phyloP scores from a whole-genome alignment of 768 basidiomycete species.

The Boletus rubroflammeus region DNA sequence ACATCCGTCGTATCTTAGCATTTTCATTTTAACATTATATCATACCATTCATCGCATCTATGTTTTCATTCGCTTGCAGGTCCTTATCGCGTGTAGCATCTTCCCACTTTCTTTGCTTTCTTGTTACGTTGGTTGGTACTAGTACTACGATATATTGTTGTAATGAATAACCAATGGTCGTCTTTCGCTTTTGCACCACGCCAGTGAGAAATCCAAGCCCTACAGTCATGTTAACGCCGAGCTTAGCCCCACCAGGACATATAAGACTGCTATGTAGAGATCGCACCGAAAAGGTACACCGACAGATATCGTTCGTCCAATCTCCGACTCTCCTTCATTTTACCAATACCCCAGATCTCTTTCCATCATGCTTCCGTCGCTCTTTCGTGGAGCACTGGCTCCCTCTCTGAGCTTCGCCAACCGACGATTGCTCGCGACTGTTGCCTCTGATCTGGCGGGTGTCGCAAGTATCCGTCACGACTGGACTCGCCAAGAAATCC shows the following conservation, averaged over 20 bases:
- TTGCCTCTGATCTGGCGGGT: conserved; percentile 24
- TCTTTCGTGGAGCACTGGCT: conserved; percentile 5
- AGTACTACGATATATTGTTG: conserved; percentile 29
- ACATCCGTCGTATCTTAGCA: conserved; percentile 32
- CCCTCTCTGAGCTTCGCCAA: conserved; percentile 12
- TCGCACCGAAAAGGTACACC: not conserved
- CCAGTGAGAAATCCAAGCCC: not conserved
- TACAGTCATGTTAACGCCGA: not conserved
- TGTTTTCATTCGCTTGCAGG: conserved; percentile 22
- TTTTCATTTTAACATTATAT: conserved; percentile 31
- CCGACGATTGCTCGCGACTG: conserved; percentile 60
- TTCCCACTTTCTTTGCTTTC: conserved; percentile 23
- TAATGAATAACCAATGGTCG: conserved; percentile 20
- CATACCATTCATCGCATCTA: conserved; percentile 29
- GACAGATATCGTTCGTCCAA: conserved; percentile 1
- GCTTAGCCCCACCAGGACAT: not conserved
- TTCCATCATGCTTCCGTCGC: conserved; percentile 12
- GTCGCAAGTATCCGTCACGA: conserved; percentile 44
- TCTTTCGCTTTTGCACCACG: not conserved
- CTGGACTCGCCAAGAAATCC: conserved; percentile 80
- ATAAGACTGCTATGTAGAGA: not conserved
- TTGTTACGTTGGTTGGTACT: conserved; percentile 13
- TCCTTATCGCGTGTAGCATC: conserved; percentile 31
- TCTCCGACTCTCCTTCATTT: conserved; percentile 1
- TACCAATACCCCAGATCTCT: not conserved